Conservation (phyloP, 2,329 filamentous ascomycete genomes). For the Aspergillus fischeri region DNA sequence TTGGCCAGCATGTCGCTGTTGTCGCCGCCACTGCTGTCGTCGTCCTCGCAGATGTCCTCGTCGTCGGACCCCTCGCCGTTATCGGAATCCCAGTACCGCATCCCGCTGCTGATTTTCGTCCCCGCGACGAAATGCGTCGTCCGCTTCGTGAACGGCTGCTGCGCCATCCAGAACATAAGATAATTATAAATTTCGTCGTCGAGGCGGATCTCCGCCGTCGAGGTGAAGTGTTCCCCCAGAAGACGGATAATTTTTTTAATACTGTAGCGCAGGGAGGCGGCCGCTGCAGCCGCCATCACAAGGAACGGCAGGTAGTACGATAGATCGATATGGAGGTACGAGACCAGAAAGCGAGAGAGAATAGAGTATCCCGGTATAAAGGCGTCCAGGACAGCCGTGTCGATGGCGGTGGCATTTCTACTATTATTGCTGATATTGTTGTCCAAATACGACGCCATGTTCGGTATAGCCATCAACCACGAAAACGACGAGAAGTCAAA, state of each 20-base stretch:
- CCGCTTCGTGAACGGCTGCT: conserved; percentile 57
- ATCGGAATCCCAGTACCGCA: conserved; percentile 26
- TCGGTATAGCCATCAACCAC: background rate
- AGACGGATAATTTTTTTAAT: conserved; percentile 46
- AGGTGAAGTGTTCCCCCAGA: conserved; percentile 57
- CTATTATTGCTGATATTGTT: conserved; percentile 15
- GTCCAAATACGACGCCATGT: background rate
- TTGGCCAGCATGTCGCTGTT: conserved; percentile 37
- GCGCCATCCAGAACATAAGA: conserved; percentile 65
- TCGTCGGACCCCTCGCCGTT: conserved; percentile 18
- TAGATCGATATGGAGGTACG: conserved; percentile 59
- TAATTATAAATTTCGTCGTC: conserved; percentile 73
- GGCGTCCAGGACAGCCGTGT: conserved; percentile 49
- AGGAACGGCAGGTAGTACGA: conserved; percentile 60
- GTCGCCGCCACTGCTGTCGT: conserved; percentile 18
- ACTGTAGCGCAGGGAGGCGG: conserved; percentile 53
- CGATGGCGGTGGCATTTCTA: conserved; percentile 13
- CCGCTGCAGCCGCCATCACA: conserved; percentile 47
- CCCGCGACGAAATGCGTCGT: conserved; percentile 63
- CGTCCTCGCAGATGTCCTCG: conserved; percentile 17
- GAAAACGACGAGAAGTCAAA: background rate
- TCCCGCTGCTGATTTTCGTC: conserved; percentile 50
- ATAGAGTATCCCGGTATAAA: conserved; percentile 64
- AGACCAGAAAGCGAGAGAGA: conserved; percentile 50
- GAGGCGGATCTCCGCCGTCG: conserved; percentile 60